Base-by-base conservation (phyloP, 495 filamentous ascomycete species). In the Neurospora hispaniola region DNA sequence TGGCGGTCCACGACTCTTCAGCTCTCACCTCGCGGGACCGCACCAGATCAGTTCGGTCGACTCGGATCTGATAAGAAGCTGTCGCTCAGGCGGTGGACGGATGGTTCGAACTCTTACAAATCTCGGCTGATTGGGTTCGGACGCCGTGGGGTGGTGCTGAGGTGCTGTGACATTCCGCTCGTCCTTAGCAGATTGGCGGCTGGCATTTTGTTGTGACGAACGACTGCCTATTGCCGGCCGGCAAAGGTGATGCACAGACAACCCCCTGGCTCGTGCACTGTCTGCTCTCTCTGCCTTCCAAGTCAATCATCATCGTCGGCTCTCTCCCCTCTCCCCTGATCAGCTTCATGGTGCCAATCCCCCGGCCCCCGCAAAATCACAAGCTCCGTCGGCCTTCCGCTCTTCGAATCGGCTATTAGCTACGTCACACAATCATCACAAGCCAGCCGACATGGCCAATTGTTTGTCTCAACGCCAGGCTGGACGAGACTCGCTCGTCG, bases 291-390 rank as follows among this genome's bases (percentile, higher is more conserved):
- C 10, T 59, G 7, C 40, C 40, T 40, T 12, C 31, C 46, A 54
- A 54, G n/a, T 54, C 46, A 48, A 48, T 23, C 48, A 48, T 23
- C 48, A 12, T 8, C 48, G 48, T 59, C 48, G 48, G 48, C 48
- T n/a, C 48, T 59, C 20, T 11, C n/a, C 44, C 5, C 20, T 27
- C 48, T 59, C 4, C 48, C 44, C 23, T 23, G 48, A 31, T 31
- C 23, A 23, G 48, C 48, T 59, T 59, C 54, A 35, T 62, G 11
- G 23, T 62, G 54, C 27, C 12, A 27, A 66, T 35, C 35, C 54
- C 54, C 48, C 48, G 48, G 23, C 48, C 84, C 84, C 84, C 84
- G 83, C 84, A 85, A 82, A 81, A 82, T 86, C 84, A 86, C 84
- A 86, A 85, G 84, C 84, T 85, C 83, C 83, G 82, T 66, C 54